Conservation (phyloP, 2,329 filamentous ascomycete genomes). For the Piedraia hortae region DNA sequence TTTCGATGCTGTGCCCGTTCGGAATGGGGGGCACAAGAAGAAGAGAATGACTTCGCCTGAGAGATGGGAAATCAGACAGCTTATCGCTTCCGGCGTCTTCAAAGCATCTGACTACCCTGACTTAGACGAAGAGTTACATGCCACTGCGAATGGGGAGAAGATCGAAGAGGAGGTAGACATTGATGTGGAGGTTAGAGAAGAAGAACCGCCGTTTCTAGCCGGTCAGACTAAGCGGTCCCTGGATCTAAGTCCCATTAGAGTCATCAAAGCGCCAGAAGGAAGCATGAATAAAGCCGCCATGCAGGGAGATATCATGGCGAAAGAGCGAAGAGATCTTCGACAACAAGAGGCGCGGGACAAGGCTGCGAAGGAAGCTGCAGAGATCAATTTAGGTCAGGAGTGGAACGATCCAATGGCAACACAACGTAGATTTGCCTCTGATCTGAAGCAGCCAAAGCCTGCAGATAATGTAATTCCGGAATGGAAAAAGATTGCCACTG, state of each 20-base stretch:
- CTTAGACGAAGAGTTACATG: constrained; percentile 77
- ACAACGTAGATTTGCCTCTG: constrained; percentile 66
- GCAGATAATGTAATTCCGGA: constrained; percentile 54
- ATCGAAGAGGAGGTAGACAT: constrained; percentile 90
- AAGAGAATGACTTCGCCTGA: constrained; percentile 94
- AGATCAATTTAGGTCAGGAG: constrained; percentile 63
- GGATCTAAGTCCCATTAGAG: constrained; percentile 79
- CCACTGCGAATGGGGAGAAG: constrained; percentile 59
- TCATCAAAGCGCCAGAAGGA: constrained; percentile 94
- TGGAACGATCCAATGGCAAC: constrained; percentile 95
- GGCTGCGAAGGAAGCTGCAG: constrained; percentile 41
- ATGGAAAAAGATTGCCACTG: constrained; percentile 58
- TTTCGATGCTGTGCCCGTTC: constrained; percentile 30
- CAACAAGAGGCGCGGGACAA: constrained; percentile 68
- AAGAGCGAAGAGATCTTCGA: constrained; percentile 66
- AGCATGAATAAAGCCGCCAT: constrained; percentile 91
- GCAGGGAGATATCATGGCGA: constrained; percentile 66
- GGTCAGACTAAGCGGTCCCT: constrained; percentile 92
- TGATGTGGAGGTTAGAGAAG: constrained; percentile 86
- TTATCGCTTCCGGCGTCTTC: constrained; percentile 82
- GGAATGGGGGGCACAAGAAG: constrained; percentile 34
- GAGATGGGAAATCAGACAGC: constrained; percentile 86
- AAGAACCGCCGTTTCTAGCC: constrained; percentile 84
- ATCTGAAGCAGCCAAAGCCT: constrained; percentile 39
- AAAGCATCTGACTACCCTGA: constrained; percentile 88